phyloP scores from a whole-genome alignment of 2,329 filamentous ascomycete species.

The Chaetomium globosum region DNA sequence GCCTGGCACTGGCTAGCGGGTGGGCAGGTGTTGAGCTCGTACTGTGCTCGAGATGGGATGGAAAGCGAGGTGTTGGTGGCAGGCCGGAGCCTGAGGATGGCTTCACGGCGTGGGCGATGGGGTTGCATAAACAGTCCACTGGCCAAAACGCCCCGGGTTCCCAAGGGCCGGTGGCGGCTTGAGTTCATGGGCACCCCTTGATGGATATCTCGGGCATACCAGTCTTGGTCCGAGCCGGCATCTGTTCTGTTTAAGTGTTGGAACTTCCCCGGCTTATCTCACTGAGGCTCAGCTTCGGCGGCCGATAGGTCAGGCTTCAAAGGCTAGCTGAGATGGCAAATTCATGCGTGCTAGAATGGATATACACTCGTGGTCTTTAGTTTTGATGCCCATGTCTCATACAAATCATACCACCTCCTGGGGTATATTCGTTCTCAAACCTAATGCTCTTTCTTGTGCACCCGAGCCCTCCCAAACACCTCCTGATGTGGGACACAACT shows the following conservation, averaged over 20 bases:
- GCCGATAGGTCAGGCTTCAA: background rate
- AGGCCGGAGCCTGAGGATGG: background rate
- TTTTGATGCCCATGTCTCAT: background rate
- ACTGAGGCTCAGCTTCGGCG: background rate
- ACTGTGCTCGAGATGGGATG: background rate
- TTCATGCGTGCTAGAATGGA: background rate
- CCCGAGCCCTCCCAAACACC: background rate
- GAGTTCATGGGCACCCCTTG: too few relatives aligned
- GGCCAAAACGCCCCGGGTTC: too few relatives aligned
- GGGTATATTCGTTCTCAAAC: conserved; percentile 3
- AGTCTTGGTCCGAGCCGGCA: too few relatives aligned
- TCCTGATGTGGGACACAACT: background rate
- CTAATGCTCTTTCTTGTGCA: background rate
- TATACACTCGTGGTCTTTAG: background rate
- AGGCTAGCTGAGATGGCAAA: background rate
- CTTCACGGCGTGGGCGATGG: background rate
- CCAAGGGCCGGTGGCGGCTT: too few relatives aligned
- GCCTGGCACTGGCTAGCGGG: background rate
- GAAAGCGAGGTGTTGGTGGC: background rate
- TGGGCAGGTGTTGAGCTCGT: background rate
- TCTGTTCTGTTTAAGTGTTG: too few relatives aligned
- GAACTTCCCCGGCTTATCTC: background rate
- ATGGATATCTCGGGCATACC: too few relatives aligned
- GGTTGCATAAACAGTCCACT: background rate
- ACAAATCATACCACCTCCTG: background rate